Percentiles rank a stretch among this genome's conserved stretches.
Conservation (phyloP, 23 red algal genomes). For the Cyanidium caldarium region DNA sequence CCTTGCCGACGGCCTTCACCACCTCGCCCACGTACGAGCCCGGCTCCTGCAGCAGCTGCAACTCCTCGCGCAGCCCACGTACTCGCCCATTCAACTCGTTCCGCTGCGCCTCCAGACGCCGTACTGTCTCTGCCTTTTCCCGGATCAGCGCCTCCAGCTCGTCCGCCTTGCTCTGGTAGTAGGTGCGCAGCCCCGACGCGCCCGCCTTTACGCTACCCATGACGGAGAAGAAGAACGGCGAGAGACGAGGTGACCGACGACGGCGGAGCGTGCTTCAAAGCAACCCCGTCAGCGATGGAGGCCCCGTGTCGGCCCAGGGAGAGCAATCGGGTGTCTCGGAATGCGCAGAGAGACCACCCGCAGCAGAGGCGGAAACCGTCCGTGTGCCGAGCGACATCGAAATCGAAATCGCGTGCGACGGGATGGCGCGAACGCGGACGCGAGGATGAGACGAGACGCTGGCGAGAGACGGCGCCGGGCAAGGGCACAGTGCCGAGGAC, state of each 20-base stretch:
- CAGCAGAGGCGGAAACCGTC: background rate
- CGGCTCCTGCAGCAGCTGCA: conserved; percentile 85
- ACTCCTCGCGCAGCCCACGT: conserved; percentile 68
- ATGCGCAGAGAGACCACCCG: background rate
- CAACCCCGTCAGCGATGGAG: background rate
- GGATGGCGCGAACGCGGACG: too few species aligned
- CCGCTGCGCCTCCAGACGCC: conserved; percentile 82
- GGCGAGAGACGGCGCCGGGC: too few species aligned
- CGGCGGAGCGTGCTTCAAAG: background rate
- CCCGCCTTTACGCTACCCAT: too few species aligned
- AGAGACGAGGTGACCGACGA: background rate
- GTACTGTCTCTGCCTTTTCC: conserved; percentile 71
- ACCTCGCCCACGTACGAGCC: conserved; percentile 96
- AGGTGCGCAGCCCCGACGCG: conserved; percentile 22
- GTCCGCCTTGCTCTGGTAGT: conserved; percentile 90
- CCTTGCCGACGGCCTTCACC: conserved; percentile 83
- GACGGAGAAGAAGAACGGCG: too few species aligned
- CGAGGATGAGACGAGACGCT: too few species aligned
- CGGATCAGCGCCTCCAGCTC: conserved; percentile 69
- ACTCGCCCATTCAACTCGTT: conserved; percentile 80
- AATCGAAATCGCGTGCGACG: too few species aligned
- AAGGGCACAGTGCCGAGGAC: too few species aligned
- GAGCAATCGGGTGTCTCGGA: background rate
- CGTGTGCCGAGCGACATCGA: background rate
- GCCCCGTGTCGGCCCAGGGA: background rate